Evolutionary conservation across 805 yeast genomes (phyloP), one percentile per base, ranked within the genome.

Genomic region (Isabelozyma gotoi): DNA sequence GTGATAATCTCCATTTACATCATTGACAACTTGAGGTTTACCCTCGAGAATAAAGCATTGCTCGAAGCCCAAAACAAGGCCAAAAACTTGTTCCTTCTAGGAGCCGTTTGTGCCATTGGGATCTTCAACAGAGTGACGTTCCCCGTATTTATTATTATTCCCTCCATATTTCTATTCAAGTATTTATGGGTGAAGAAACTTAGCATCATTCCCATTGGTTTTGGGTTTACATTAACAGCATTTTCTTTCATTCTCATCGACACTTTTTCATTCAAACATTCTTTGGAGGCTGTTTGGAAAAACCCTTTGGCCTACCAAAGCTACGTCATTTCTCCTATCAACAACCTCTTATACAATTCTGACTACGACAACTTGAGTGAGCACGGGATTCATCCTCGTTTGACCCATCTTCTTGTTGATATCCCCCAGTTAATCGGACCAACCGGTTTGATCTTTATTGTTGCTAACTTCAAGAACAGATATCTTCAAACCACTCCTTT

Each of bases 361-460:
- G 59, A 76, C 17, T 39, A 59, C 6, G 60, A 62, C 3, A 94
- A 94, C 54, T 65, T 95, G 43, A 72, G 84, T 0, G 50, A 58
- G 19, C 99, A 94, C 62, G 99, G 99, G 0, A 53, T 89, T 4
- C 99, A 94, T 57, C 81, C 91, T 3, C 70, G 78, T 21, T 84
- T 80, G 50, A 85, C 86, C 0, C 99, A 94, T 56, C 4, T 88
- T 0, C 51, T 88, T 19, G 65, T 87, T 5, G 92, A 91, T 55
- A 50, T 88, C 4, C 97, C 98, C 0, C 84, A 82, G 49, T 65
- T 94, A 12, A 38, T 90, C 10, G 99, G 98, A 0, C 98, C 99
- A 0, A 64, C 67, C 0, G 72, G 81, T 3, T 40, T 87, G 1
- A 39, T 84, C 1, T 66, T 77, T 19, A 61, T 79, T 38, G 64